phyloP scores from a whole-genome alignment of 2,329 filamentous ascomycete species.

The Ophiostoma perfectum region DNA sequence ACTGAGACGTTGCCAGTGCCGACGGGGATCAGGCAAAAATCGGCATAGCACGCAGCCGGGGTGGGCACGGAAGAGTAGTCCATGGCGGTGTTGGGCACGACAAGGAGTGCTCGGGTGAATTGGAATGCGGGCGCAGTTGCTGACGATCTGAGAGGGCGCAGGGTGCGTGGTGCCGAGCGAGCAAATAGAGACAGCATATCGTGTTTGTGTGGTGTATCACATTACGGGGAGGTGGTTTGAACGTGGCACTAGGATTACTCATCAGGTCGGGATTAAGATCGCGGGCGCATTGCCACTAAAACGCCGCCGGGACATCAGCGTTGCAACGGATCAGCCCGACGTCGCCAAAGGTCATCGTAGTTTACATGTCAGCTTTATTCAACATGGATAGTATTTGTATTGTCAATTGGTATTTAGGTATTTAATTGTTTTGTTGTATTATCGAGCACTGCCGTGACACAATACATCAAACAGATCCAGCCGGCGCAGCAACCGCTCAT shows the following conservation, averaged over 20 bases:
- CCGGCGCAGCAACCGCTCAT: neutral
- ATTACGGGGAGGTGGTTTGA: neutral
- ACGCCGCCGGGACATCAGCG: neutral
- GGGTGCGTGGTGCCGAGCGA: slow-evolving; percentile 2
- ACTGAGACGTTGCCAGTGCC: slow-evolving; percentile 74
- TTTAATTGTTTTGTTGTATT: too few species aligned
- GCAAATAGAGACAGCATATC: neutral
- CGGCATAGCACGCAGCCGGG: slow-evolving; percentile 71
- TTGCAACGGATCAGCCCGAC: neutral
- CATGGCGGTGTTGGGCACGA: slow-evolving; percentile 18
- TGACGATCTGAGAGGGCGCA: neutral
- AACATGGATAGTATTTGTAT: too few species aligned
- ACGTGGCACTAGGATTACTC: neutral
- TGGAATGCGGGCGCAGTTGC: neutral
- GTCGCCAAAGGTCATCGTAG: neutral
- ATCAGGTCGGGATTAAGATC: neutral
- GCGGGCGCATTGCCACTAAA: neutral
- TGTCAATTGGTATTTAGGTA: too few species aligned
- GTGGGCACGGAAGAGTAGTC: slow-evolving; percentile 53
- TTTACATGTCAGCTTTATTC: too few species aligned
- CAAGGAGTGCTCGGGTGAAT: neutral
- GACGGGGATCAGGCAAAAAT: slow-evolving; percentile 89
- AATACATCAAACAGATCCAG: neutral
- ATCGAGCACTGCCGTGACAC: neutral
- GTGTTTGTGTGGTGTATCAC: neutral